Evolutionary conservation across 2,329 filamentous ascomycete genomes (phyloP), one percentile per base, ranked within the genome.

Genomic region (Hypoxylon sp.): DNA sequence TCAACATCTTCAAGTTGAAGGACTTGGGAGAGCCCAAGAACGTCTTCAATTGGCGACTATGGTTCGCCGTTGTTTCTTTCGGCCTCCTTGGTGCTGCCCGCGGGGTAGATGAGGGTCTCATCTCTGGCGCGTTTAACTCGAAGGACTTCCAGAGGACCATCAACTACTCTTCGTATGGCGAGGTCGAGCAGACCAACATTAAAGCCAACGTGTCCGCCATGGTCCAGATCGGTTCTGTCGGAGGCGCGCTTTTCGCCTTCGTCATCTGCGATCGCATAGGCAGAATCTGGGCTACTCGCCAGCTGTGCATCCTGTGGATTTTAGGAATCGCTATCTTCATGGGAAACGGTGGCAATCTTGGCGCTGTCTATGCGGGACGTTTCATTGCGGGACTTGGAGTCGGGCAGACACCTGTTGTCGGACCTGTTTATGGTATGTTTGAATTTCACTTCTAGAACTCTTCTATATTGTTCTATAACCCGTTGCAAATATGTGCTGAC

Each of bases 31-130:
- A 92, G 65, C 91, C 91, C 3, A 84, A 85, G 59, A 87, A 91
- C 74, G 85, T 89, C 67, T 87, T 93, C 77, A 94, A 94, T 80
- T 93, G 90, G 90, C 84, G 88, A 46, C 83, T 94, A 66, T 93
- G 90, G 89, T 92, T 91, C 77, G 89, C 91, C 43, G 90, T 94
- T 58, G 75, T 92, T 67, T 89, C 88, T 3, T 93, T 93, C 68
- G 89, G 89, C 50, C 84, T 95, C 34, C 88, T 94, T 78, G 92
- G 92, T 58, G 91, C 91, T 2, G 91, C 91, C 41, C 86, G 91
- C 63, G 92, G 92, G 71, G 82, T 94, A n/a, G 92, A 95, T 68
- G 92, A 95, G 78, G 92, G 92, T 65, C 83, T 95, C 63, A 94
- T 94, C 68, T 87, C 86, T 7, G 91, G 90, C 1, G 90, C 90